Base-by-base conservation (phyloP, 345 rosid species). In the Syzygium grande region DNA sequence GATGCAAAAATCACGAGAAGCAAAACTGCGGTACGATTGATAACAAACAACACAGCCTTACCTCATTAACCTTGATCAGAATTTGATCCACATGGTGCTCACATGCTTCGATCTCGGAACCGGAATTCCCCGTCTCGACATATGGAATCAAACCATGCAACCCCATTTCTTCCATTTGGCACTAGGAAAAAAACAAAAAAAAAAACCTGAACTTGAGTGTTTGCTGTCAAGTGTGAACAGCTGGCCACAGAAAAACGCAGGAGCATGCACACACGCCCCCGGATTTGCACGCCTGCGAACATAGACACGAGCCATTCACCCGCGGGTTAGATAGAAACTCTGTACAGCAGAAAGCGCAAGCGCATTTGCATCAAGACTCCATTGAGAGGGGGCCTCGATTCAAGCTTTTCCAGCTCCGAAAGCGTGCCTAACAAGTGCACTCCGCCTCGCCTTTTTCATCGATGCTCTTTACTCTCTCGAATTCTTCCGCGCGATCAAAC, bases 21-120 rank as follows among this genome's bases (percentile, higher is more conserved):
- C 46, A 30, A 9, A 73, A 17, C 12, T 2, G 46, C 46, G 14
- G 80, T 73, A 19, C 6, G 4, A 11, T 73, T 38, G 11, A 55
- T 46, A 27, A 49, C 46, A 49, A 52, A 55, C 17, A 12, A 22
- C 19, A 22, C 52, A 13, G 19, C 41, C 38, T 56, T 27, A 87
- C 89, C 89, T 52, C 84, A 52, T 84, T 52, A 25, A 87, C 86
- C 80, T 87, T 27, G n/a, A 22, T 54, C 29, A 61, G 34, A 34
- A 87, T 87, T 23, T 84, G 84, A 55, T 87, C 89, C 79, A 84
- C 29, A 9, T 84, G n/a, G 30, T 84, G 55, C 83, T 63, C 73
- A 63, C 46, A 87, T 11, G 73, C 59, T 87, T 84, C 86, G 23
- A 84, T 85, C 63, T 56, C 86, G 17, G 86, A 83, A 13, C 79